Evolutionary conservation across 495 filamentous ascomycete genomes (phyloP), one percentile per base, ranked within the genome.

Genomic region (Alectoria sarmentosa): DNA sequence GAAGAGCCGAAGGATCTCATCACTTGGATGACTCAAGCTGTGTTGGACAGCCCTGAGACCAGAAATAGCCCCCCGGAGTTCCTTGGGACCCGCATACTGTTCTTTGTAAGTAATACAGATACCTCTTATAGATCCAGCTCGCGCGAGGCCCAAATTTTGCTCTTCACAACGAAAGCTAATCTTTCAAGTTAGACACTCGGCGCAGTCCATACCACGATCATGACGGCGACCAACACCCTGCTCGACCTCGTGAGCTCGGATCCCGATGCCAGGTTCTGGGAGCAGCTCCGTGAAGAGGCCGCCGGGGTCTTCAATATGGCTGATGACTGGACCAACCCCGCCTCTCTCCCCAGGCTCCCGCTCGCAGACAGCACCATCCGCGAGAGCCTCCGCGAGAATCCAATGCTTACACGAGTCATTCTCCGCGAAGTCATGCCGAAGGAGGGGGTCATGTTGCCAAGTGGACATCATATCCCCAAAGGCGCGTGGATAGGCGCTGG

Each of bases 401-500:
- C 59, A 15, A 14, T 44, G 23, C 36, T 66, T 6, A 46, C 48
- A 28, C 23, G 49, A 38, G 2, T 28, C n/a, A 0, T 44, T 1
- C 6, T 48, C 14, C 59, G 49, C 28, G 48, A 71, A 49, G 70
- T 72, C 30, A 42, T 69, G 28, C 21, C 37, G 26, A 52, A 64
- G 32, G 65, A 61, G 13, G 69, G 69, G 21, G 1, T 71, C 9
- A 34, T 36, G 2, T 44, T 71, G 10, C 69, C 69, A 7, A 66
- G 70, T 46, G 70, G 70, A 28, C 58, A 66, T 9, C 68, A 69
- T 38, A 38, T 70, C 11, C 66, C 70, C 21, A 60, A 63, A n/a
- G 70, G 70, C 8, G 58, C 63, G 21, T 68, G 66, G 69, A 13
- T 72, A 5, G 69, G 30, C 7, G 58, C 56, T 10, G 54, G 62